Base-by-base conservation (phyloP, 495 filamentous ascomycete species). In the Immersiella caudata region DNA sequence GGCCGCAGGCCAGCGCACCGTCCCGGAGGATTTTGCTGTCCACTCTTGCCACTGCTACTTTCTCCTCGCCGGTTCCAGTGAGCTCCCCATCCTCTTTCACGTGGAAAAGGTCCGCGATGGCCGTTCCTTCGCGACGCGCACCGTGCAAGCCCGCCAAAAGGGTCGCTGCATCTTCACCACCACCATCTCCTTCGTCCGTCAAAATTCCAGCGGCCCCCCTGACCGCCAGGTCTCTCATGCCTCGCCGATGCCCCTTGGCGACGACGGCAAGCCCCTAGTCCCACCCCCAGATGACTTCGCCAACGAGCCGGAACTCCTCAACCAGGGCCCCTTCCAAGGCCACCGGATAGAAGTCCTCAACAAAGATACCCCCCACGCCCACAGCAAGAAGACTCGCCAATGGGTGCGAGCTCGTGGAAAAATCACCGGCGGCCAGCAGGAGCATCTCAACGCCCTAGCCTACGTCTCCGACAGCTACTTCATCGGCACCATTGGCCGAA, bases 1-100 rank as follows among this genome's bases (percentile, higher is more conserved):
- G 29, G 85, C 89, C 58, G 94, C 96, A 18, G 95, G 93, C 12
- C 93, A 96, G 79, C 84, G 85, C 62, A 99, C 95, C 59, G 90
- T 99, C 20, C 89, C 90, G 1, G 72, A 80, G 24, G 83, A 91
- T 76, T 97, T 96, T 81, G 83, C 88, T 68, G 85, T 93, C 55
- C 94, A 99, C 81, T 91, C 88, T 78, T 97, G 97, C 92, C 95
- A 99, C 84, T 97, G 94, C 85, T 99, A 97, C 84, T 99, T 99
- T 81, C 89, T 99, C 46, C 89, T 98, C 1, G 93, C 92, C 12
- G 95, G 94, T 29, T 89, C 94, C 75, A 82, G 88, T 8, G 86
- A 90, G 50, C 88, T 96, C 40, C 94, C 95, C 5, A 91, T 99
- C 69, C 80, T 97, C 64, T 99, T 82, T 77, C 89, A 96, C 73